These are phyloP conservation scores for Populus hybrid DNA, from an alignment of 441 rosid species.

Conservation along the genomic window DNA sequence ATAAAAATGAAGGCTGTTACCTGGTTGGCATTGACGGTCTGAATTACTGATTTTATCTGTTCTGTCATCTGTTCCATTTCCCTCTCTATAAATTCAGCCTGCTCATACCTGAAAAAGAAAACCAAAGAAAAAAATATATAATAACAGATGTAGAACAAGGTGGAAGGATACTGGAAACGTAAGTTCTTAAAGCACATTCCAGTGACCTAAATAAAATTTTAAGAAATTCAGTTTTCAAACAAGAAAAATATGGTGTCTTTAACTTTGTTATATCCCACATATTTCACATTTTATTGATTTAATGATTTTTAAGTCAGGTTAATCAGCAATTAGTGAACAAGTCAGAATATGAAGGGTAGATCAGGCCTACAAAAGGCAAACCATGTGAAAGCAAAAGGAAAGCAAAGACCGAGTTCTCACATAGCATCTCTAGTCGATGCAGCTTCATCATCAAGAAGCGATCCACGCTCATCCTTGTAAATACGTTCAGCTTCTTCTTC, in stretches of 20 bases:
- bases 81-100: conserved; percentile 83
- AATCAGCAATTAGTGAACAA: background rate
- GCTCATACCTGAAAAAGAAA: conserved; percentile 71
- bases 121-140: background rate
- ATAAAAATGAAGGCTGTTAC: conserved; percentile 27
- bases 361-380: background rate
- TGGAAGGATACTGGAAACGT: background rate
- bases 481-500: conserved; percentile 94
- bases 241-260: background rate
- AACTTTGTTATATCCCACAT: background rate
- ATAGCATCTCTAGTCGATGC: conserved; percentile 97
- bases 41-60: conserved; percentile 78
- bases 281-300: background rate
- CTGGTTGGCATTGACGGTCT: conserved; percentile 77
- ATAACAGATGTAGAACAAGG: background rate
- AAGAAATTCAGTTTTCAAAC: background rate
- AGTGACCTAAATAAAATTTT: background rate
- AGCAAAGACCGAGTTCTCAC: conserved; percentile 44
- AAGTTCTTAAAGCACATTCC: background rate
- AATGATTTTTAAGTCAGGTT: background rate
- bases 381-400: conserved; percentile 9
- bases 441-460: conserved; percentile 90
- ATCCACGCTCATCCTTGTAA: conserved; percentile 76
- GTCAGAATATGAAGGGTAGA: background rate
- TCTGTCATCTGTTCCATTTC: conserved; percentile 93